phyloP scores from a whole-genome alignment of 768 basidiomycete species.

The Obba rivulosa region DNA sequence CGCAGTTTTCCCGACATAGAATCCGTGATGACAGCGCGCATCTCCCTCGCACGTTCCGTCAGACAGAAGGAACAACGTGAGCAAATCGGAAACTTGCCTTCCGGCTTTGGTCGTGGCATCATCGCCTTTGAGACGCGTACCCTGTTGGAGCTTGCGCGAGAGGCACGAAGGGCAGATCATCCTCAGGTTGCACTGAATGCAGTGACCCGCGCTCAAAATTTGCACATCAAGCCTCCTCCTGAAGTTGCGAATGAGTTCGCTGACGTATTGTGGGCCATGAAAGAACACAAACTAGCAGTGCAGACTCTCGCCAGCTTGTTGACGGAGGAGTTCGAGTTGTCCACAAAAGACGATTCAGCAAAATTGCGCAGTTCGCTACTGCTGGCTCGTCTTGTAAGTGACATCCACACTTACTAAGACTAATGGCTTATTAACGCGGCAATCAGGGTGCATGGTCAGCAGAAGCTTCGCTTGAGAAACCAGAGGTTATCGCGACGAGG shows the following conservation, averaged over 20 bases:
- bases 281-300: constrained; percentile 81
- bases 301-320: constrained; percentile 47
- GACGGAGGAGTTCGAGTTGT: constrained; percentile 1
- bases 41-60: constrained; percentile 72
- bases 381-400: constrained; percentile 60
- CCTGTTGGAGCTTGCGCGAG: constrained; percentile 64
- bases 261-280: constrained; percentile 83
- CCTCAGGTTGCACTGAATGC: constrained; percentile 85
- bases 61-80: constrained; percentile 66
- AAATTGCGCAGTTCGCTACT: constrained; percentile 35
- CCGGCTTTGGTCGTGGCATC: constrained; percentile 47
- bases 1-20: constrained; percentile 72
- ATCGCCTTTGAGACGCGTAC: constrained; percentile 61
- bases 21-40: constrained; percentile 71
- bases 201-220: constrained; percentile 64
- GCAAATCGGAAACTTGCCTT: constrained; percentile 66
- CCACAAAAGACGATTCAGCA: constrained; percentile 2
- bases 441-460: constrained; percentile 85
- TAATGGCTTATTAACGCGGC: background rate
- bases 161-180: constrained; percentile 63
- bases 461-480: constrained; percentile 78
- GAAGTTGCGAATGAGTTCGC: constrained; percentile 78
- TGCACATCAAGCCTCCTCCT: constrained; percentile 43
- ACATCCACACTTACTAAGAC: background rate
- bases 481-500: constrained; percentile 57